Evolutionary conservation across 345 rosid species (phyloP).

Genomic region (Boechera stricta): DNA sequence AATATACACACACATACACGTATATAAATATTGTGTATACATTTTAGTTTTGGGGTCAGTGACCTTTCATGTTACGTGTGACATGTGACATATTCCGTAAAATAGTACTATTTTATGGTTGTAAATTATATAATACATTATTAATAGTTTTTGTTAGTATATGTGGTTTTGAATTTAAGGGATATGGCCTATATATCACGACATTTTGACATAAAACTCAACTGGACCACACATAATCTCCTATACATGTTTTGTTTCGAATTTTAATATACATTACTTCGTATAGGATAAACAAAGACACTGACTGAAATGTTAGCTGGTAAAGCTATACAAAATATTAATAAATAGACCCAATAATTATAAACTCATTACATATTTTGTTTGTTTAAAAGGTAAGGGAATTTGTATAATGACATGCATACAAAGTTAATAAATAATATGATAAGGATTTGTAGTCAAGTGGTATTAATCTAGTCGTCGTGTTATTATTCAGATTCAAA

Average conservation of each 20-base stretch:
- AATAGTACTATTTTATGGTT: conserved; percentile 8
- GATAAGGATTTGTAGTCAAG: no score
- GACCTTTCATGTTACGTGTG: conserved; percentile 44
- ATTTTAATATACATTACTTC: not conserved
- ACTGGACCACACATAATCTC: conserved; percentile 31
- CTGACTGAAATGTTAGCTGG: not conserved
- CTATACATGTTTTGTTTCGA: not conserved
- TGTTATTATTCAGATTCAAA: no score
- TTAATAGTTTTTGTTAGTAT: conserved; percentile 14
- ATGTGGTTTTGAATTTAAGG: not conserved
- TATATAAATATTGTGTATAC: not conserved
- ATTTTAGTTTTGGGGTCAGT: conserved; percentile 32
- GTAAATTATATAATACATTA: conserved; percentile 1
- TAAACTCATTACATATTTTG: not conserved
- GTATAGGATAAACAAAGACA: not conserved
- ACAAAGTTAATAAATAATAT: no score
- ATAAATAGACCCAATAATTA: not conserved
- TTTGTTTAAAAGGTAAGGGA: not conserved
- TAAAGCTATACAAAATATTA: not conserved
- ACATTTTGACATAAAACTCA: conserved; percentile 29
- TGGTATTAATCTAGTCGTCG: no score
- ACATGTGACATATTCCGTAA: conserved; percentile 39
- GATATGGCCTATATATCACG: conserved; percentile 32
- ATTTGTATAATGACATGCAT: not conserved
- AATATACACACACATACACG: conserved; percentile 1